Base-by-base conservation (phyloP, 257 asterid species). In the Solanum lignicaule region DNA sequence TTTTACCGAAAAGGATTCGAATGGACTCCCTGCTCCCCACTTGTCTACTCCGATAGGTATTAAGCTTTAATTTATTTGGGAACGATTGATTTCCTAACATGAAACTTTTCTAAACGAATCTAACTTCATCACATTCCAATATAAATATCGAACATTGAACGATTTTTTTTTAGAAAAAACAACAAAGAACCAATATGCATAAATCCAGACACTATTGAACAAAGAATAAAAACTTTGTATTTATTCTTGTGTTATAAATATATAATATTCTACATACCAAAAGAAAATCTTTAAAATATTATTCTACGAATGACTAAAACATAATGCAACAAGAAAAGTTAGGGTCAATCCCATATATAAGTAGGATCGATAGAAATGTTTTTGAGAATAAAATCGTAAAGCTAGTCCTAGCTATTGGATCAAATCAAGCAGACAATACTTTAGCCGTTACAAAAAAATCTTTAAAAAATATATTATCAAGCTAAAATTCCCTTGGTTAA, bases 401-500 rank as follows among this genome's bases (percentile, higher is more conserved):
- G 2, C 75, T 65, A 48, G 16, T 5, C 32, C 55, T 5, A 13
- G 2, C 29, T 2, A 20, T 32, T 72, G 27, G 0, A n/a, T 39
- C 4, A 3, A 7, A 15, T 25, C 23, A 39, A 78, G 0, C 35
- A 1, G 1, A 78, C 3, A 39, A 25, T 41, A 41, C 1, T 27
- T 78, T 41, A 5, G 0, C 1, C 5, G 55, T 25, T 41, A 78
- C 8, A 1, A 0, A 15, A n/a, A n/a, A 0, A 14, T n/a, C 62
- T 1, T 84, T 21, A 52, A 52, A 52, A 27, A 23, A 52, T 15
- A 82, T 62, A 41, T 16, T 29, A 74, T 83, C 86, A 84, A 78
- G 27, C 78, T 11, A 90, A 32, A 82, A 90, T 58, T 5, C 18
- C 76, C 36, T 86, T 87, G 23, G 72, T 88, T 5, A 89, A 32